Conservation (phyloP, 495 filamentous ascomycete genomes). For the Immersiella caudata region DNA sequence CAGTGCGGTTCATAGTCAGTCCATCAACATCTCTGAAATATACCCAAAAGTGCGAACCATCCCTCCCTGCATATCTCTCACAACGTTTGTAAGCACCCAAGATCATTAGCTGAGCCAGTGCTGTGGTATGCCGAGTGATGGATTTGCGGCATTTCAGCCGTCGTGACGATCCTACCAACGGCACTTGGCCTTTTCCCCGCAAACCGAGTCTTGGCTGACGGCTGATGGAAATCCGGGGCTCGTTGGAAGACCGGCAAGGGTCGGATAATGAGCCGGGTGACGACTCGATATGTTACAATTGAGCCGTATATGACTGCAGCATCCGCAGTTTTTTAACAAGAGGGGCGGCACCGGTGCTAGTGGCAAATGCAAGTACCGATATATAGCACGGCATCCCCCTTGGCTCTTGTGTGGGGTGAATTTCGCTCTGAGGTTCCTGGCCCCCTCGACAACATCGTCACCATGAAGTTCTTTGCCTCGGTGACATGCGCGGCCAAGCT, state of each 20-base stretch:
- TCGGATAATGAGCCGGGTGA: conserved; percentile 11
- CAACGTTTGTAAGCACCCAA: too few relatives aligned
- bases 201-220: neutral
- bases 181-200: conserved; percentile 9
- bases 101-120: neutral
- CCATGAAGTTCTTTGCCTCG: neutral
- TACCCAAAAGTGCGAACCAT: too few relatives aligned
- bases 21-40: too few relatives aligned
- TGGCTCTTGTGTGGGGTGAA: too few relatives aligned
- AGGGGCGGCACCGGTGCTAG: conserved; percentile 2
- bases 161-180: neutral
- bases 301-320: conserved; percentile 5
- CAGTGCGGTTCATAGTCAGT: too few relatives aligned
- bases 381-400: neutral
- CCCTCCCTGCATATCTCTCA: too few relatives aligned
- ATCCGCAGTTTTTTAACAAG: neutral
- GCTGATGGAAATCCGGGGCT: neutral
- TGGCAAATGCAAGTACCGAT: neutral
- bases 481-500: neutral
- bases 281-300: neutral
- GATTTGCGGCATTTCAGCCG: conserved; percentile 7
- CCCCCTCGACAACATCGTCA: neutral
- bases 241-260: neutral
- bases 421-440: neutral
- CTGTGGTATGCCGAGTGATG: neutral